These are phyloP conservation scores for Fusarium mexicanum DNA, from an alignment of 2,329 filamentous ascomycete genomes.

Conservation along the genomic window DNA sequence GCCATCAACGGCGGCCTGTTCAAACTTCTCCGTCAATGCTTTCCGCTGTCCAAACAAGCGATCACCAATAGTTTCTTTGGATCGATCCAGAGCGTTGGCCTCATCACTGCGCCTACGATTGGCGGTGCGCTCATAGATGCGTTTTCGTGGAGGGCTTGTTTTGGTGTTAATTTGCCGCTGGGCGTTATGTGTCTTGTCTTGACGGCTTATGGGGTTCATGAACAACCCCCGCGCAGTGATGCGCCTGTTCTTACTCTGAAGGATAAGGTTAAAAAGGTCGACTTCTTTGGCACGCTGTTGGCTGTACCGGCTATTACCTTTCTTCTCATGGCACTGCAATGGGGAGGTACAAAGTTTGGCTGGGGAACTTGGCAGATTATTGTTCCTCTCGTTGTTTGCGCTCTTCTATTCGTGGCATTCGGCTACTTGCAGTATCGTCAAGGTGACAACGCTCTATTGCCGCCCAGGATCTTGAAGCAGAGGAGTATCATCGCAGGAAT, in stretches of 20 bases:
- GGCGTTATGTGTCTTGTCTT: conserved; percentile 25
- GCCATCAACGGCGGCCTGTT: conserved; percentile 39
- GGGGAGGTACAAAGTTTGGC: conserved; percentile 37
- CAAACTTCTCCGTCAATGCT: conserved; percentile 37
- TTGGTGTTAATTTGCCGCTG: conserved; percentile 37
- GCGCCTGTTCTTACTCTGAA: neutral
- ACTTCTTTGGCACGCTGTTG: conserved; percentile 21
- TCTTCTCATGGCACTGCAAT: conserved; percentile 40
- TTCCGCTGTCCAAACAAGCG: conserved; percentile 33
- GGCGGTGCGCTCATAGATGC: conserved; percentile 32
- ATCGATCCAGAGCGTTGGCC: conserved; percentile 25
- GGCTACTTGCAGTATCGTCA: conserved; percentile 33
- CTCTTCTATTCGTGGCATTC: conserved; percentile 12
- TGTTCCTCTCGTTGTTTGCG: conserved; percentile 18
- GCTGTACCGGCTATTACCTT: conserved; percentile 28
- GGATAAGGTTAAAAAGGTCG: conserved; percentile 30
- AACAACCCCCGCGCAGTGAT: neutral
- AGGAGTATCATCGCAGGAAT: conserved; percentile 38
- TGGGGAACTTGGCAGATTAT: conserved; percentile 39
- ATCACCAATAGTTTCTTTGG: conserved; percentile 35
- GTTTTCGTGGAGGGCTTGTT: conserved; percentile 39
- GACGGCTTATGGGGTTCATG: conserved; percentile 31
- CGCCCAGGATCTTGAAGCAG: conserved; percentile 34
- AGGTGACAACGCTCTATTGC: conserved; percentile 28
- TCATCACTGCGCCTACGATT: conserved; percentile 36